Conservation (phyloP, 2,329 filamentous ascomycete species). For the Claviceps spartinae region DNA sequence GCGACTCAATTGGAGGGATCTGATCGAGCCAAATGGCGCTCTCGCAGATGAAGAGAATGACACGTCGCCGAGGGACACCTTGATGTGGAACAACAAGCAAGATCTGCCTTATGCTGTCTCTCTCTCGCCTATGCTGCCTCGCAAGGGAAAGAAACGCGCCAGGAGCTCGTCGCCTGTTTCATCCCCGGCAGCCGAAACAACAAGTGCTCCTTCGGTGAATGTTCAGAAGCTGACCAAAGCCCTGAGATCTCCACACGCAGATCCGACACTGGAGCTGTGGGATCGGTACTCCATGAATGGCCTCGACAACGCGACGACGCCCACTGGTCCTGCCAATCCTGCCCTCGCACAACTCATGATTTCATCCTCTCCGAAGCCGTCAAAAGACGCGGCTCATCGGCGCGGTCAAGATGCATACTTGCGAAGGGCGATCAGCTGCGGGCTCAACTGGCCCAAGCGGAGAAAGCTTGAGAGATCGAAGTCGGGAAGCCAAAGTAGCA, state of each 20-base stretch:
- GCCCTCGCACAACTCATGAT: slow-evolving; percentile 52
- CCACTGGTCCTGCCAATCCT: slow-evolving; percentile 36
- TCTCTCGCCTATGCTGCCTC: slow-evolving; percentile 35
- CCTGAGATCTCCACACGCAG: slow-evolving; percentile 53
- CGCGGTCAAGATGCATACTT: slow-evolving; percentile 29
- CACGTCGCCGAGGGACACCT: slow-evolving; percentile 44
- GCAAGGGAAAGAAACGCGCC: slow-evolving; percentile 49
- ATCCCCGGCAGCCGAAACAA: slow-evolving; percentile 43
- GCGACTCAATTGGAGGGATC: slow-evolving; percentile 43
- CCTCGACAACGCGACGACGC: slow-evolving; percentile 28
- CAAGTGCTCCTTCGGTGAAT: slow-evolving; percentile 36
- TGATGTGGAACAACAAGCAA: slow-evolving; percentile 45
- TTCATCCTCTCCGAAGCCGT: slow-evolving; percentile 55
- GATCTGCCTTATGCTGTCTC: slow-evolving; percentile 26
- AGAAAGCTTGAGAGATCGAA: slow-evolving; percentile 42
- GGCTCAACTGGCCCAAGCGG: slow-evolving; percentile 58
- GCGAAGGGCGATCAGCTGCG: slow-evolving; percentile 55
- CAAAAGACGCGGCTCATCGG: slow-evolving; percentile 27
- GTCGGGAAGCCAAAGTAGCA: slow-evolving; percentile 19
- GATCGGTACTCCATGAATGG: slow-evolving; percentile 50
- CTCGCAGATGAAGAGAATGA: slow-evolving; percentile 30
- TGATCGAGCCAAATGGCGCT: slow-evolving; percentile 32
- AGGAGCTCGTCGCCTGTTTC: slow-evolving; percentile 61
- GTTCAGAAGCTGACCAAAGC: slow-evolving; percentile 43
- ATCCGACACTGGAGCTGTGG: slow-evolving; percentile 65